Evolutionary conservation across 768 basidiomycete species (phyloP), one percentile per base, ranked within the genome.

Genomic region (Auricularia auricula-judae): DNA sequence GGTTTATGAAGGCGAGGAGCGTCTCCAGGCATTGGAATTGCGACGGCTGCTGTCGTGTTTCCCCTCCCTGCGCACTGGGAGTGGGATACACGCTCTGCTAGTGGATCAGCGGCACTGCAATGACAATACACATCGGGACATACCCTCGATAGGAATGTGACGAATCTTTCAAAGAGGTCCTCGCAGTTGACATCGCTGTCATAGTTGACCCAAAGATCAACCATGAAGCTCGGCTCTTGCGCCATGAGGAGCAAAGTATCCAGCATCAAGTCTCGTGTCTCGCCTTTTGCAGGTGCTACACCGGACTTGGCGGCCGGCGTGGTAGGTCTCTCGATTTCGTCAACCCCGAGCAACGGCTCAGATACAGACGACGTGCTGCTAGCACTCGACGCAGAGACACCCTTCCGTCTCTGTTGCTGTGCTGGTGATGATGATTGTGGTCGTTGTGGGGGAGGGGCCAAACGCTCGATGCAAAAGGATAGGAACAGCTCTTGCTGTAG

Each of bases 111-210:
- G 39, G 7, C 39, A 42, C 39, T 4, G 39, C 8, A 7, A 14
- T 14, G 39, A 14, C 11, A 4, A 14, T 59, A 10, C 18, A 14
- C 29, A 3, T 35, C 5, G 56, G 23, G 23, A 59, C 10, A 59
- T 42, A 42, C 39, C 80, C 91, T 89, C 5, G 92, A 91, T 67
- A 93, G 76, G 73, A 98, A 97, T 33, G 88, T 90, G 65, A 95
- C 78, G 23, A 98, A 76, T 16, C 91, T 81, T 72, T 98, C 95
- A 69, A 95, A 96, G 64, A 98, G 76, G 73, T 98, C 96, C 77
- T 98, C 97, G 73, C 92, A 93, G 71, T 98, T 96, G 68, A 89
- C 86, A 71, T 97, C 93, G 71, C 94, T 98, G 72, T 99, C 97
- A 74, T 98, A 99, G 74, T 98, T 99, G 63, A 86, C 82, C 77